Base-by-base conservation (phyloP, 176 grass and related monocot species). In the Pontederia crassipes region DNA sequence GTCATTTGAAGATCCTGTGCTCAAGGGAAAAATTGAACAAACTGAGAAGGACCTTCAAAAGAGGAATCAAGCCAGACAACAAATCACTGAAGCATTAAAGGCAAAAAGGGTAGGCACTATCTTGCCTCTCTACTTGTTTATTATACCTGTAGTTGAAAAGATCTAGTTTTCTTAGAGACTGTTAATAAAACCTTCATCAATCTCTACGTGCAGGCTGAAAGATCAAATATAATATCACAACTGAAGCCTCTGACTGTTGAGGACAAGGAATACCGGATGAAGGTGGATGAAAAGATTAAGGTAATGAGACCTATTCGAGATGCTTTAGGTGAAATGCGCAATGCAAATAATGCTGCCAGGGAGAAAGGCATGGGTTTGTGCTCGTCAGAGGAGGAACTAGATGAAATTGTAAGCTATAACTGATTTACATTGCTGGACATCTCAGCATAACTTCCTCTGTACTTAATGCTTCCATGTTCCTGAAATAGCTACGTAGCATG, bases 321-420 rank as follows among this genome's bases (percentile, higher is more conserved):
- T 58, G 82, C 80, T 75, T 77, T 98, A 49, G 93, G 84, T 32
- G 92, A 81, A 74, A 79, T 92, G 61, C 84, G 88, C 50, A 81
- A 55, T 54, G 93, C 84, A 81, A 98, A 84, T 59, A 88, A 78
- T 80, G 79, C 74, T 60, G 83, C 83, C 58, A 77, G 82, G 49
- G 84, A 86, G 18, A 86, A 92, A 66, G 76, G 93, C 18, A 62
- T 83, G 46, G 93, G 93, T 62, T 65, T 98, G 35, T 98, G 93
- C 75, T 88, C 84, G 74, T 98, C 93, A 55, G 80, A 85, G 0
- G 84, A 92, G 80, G 93, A 98, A 64, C 93, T 98, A 78, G 76
- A 98, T 46, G 67, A 85, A 61, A 68, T 62, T 61, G 93, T 98
- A 78, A 55, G 80, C 66, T 63, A n/a, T 62, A 60, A 5, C 46